These are phyloP conservation scores for Rhizopogon vinicolor DNA, from an alignment of 768 basidiomycete genomes.

Conservation along the genomic window DNA sequence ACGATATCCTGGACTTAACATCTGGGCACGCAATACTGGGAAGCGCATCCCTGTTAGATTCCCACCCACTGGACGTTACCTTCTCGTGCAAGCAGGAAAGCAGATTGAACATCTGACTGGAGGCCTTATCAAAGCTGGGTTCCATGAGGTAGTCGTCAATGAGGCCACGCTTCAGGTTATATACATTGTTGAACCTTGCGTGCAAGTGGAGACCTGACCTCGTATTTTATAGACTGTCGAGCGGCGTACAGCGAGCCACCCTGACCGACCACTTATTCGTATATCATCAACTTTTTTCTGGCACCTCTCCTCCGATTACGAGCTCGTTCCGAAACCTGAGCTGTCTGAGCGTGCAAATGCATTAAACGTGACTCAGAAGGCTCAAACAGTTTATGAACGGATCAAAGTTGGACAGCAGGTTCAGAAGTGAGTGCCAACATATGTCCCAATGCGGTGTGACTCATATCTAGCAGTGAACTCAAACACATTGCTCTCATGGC, in stretches of 20 bases:
- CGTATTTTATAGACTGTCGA: constrained; percentile 50
- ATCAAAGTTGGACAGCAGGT: constrained; percentile 93
- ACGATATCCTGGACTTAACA: constrained; percentile 82
- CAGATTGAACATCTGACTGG: constrained; percentile 87
- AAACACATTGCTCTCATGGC: constrained; percentile 80
- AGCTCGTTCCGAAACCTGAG: constrained; percentile 60
- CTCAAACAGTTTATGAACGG: constrained; percentile 42
- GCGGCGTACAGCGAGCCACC: constrained; percentile 48
- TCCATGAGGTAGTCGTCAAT: constrained; percentile 92
- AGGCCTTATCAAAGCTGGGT: constrained; percentile 88
- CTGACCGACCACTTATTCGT: constrained; percentile 85
- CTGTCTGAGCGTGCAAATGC: constrained; percentile 47
- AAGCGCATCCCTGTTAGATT: constrained; percentile 87
- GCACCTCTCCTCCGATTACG: constrained; percentile 85
- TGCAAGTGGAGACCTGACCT: neutral
- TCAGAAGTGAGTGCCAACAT: constrained; percentile 50
- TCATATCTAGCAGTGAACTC: constrained; percentile 53
- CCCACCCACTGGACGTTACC: constrained; percentile 70
- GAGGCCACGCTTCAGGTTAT: constrained; percentile 67
- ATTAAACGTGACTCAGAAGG: constrained; percentile 30
- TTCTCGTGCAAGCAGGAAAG: constrained; percentile 94
- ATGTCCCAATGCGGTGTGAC: constrained; percentile 1
- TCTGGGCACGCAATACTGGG: constrained; percentile 94
- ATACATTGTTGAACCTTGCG: neutral
- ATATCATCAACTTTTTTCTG: constrained; percentile 97